phyloP scores from a whole-genome alignment of 2,329 filamentous ascomycete species.

The Lithohypha guttulata region DNA sequence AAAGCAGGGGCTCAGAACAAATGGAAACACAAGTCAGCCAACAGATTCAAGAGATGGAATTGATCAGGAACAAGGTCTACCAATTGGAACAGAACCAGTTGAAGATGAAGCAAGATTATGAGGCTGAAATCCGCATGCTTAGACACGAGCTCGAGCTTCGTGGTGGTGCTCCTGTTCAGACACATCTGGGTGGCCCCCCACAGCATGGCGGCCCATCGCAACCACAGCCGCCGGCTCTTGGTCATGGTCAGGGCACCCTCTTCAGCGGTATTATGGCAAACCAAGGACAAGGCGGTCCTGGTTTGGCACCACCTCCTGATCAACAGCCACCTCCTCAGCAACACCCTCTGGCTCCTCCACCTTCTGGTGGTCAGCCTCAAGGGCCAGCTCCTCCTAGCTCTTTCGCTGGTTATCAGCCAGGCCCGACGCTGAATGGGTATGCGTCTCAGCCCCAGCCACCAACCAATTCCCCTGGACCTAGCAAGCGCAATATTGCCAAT shows the following conservation, averaged over 20 bases:
- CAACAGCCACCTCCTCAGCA: constrained; percentile 46
- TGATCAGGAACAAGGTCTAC: constrained; percentile 87
- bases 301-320: constrained; percentile 66
- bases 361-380: constrained; percentile 34
- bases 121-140: constrained; percentile 77
- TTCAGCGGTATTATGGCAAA: constrained; percentile 96
- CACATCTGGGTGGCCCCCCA: constrained; percentile 60
- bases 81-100: constrained; percentile 84
- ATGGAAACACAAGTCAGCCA: constrained; percentile 92
- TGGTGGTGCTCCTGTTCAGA: constrained; percentile 47
- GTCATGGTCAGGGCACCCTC: constrained; percentile 76
- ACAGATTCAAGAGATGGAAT: constrained; percentile 89
- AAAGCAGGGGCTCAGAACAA: constrained; percentile 68
- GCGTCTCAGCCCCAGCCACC: constrained; percentile 71
- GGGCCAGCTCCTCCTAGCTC: constrained; percentile 63
- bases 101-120: constrained; percentile 85
- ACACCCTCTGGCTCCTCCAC: constrained; percentile 47
- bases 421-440: constrained; percentile 58
- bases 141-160: constrained; percentile 75
- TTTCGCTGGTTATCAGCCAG: constrained; percentile 60
- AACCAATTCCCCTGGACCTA: constrained; percentile 76
- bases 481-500: constrained; percentile 51
- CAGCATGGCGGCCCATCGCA: constrained; percentile 73
- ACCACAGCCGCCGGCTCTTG: constrained; percentile 68
- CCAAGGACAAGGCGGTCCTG: constrained; percentile 70